phyloP scores from a whole-genome alignment of 768 basidiomycete genomes.

The Phlegmacium glaucopus region DNA sequence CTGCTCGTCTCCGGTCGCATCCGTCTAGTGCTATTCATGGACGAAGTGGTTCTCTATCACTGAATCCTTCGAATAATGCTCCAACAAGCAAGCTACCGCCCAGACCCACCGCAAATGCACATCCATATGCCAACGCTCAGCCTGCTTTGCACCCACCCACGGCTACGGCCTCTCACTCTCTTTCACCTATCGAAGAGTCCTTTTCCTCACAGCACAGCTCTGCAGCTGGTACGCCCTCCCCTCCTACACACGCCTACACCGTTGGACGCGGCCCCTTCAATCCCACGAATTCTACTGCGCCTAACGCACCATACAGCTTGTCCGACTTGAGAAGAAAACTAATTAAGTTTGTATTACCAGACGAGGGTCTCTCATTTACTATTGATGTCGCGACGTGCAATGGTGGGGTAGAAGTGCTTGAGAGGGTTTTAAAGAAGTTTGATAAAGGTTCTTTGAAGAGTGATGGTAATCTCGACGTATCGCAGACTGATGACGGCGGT shows the following conservation, averaged over 20 bases:
- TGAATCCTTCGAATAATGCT: constrained; percentile 36
- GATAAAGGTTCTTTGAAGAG: constrained; percentile 55
- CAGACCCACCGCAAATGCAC: constrained; percentile 44
- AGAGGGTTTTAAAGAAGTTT: constrained; percentile 88
- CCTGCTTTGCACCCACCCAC: constrained; percentile 34
- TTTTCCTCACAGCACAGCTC: constrained; percentile 37
- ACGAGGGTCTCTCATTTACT: constrained; percentile 72
- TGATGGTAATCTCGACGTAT: constrained; percentile 45
- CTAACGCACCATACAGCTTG: constrained; percentile 17
- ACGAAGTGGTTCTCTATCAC: constrained; percentile 50
- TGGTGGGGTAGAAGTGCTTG: constrained; percentile 83
- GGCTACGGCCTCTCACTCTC: constrained; percentile 32
- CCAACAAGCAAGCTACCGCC: constrained; percentile 42
- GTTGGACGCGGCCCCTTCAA: constrained; percentile 63
- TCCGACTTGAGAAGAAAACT: constrained; percentile 73
- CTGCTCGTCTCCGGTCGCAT: constrained; percentile 29
- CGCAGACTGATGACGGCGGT: constrained; percentile 70
- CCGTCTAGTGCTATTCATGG: constrained; percentile 35
- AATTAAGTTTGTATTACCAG: constrained; percentile 85
- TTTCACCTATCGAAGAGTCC: constrained; percentile 75
- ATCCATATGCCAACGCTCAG: constrained; percentile 62
- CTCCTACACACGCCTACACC: constrained; percentile 45
- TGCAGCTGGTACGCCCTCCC: constrained; percentile 42
- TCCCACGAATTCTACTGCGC: constrained; percentile 35
- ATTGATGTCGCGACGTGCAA: constrained; percentile 80